A percentile compares a stretch with the other conserved stretches of the same genome.
Conservation (phyloP, 805 yeast species). For the Wickerhamiella musiphila region DNA sequence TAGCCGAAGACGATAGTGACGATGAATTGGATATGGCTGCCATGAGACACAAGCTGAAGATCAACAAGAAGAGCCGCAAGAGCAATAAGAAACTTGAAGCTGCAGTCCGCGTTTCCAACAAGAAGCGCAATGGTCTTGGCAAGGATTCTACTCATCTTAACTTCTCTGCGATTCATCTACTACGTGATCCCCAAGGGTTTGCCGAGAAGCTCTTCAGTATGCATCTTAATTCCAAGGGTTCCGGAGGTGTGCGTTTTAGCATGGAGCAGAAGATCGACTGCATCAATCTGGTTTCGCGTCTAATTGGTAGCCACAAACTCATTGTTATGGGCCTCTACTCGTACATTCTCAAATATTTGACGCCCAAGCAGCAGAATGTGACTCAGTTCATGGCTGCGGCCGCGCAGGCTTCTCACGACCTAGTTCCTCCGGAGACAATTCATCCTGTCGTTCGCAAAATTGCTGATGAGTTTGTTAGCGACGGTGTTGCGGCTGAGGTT, state of each 20-base stretch:
- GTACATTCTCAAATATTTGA: conserved; percentile 69
- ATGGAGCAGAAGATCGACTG: conserved; percentile 80
- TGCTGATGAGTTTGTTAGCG: conserved; percentile 95
- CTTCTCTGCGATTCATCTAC: conserved; percentile 83
- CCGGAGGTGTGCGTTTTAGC: conserved; percentile 50
- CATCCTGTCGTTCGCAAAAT: conserved; percentile 69
- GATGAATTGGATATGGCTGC: conserved; percentile 45
- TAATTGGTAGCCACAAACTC: conserved; percentile 88
- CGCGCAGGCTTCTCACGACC: conserved; percentile 92
- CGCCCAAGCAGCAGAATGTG: conserved; percentile 87
- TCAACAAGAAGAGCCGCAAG: conserved; percentile 68
- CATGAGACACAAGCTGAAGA: conserved; percentile 61
- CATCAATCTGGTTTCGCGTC: conserved; percentile 71
- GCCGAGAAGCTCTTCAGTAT: conserved; percentile 66
- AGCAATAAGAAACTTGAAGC: conserved; percentile 63
- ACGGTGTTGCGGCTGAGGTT: conserved; percentile 95
- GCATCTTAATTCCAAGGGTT: conserved; percentile 31
- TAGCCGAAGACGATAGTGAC: conserved; percentile 54
- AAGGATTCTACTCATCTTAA: conserved; percentile 57
- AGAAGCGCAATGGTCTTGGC: conserved; percentile 28
- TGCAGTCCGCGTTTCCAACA: conserved; percentile 53
- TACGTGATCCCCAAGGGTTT: conserved; percentile 95
- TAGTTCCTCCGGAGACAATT: conserved; percentile 90
- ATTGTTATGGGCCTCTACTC: conserved; percentile 82
- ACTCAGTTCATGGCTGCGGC: conserved; percentile 93